These are phyloP conservation scores for Primulina eburnea DNA, from an alignment of 257 asterid genomes.

Conservation along the genomic window DNA sequence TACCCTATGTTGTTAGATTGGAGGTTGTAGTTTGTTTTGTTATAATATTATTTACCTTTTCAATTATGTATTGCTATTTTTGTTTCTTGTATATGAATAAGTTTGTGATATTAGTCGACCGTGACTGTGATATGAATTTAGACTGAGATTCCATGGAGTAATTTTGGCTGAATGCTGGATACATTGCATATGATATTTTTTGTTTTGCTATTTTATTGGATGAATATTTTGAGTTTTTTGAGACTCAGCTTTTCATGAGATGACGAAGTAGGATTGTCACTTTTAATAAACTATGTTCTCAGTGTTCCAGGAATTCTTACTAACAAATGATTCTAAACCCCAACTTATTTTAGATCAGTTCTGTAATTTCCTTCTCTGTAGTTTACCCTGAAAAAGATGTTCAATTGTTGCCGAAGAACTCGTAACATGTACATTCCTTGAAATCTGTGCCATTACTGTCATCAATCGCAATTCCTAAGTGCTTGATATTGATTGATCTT, in stretches of 20 bases:
- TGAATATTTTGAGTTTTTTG: not conserved
- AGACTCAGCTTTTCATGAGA: not conserved
- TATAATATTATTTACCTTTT: not conserved
- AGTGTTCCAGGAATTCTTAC: not conserved
- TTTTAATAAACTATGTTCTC: not conserved
- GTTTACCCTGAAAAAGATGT: not conserved
- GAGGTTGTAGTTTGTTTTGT: not conserved
- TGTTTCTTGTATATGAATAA: slow-evolving; percentile 3
- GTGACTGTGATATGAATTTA: not conserved
- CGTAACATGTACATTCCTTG: not conserved
- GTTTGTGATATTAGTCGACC: not conserved
- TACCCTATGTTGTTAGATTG: not conserved
- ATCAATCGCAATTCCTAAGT: not conserved
- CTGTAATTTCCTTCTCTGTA: not conserved
- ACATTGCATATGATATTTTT: not conserved
- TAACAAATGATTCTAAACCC: not conserved
- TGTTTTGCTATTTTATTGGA: not conserved
- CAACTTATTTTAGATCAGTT: not conserved
- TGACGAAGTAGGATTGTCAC: not conserved
- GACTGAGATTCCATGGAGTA: not conserved
- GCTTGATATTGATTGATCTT: not conserved
- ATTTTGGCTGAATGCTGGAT: slow-evolving; percentile 2
- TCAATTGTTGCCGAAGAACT: not conserved
- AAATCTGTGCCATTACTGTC: not conserved
- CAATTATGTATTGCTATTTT: slow-evolving; percentile 2